phyloP scores from a whole-genome alignment of 1,139 yeast genomes.

The Yamadazyma friedrichii region DNA sequence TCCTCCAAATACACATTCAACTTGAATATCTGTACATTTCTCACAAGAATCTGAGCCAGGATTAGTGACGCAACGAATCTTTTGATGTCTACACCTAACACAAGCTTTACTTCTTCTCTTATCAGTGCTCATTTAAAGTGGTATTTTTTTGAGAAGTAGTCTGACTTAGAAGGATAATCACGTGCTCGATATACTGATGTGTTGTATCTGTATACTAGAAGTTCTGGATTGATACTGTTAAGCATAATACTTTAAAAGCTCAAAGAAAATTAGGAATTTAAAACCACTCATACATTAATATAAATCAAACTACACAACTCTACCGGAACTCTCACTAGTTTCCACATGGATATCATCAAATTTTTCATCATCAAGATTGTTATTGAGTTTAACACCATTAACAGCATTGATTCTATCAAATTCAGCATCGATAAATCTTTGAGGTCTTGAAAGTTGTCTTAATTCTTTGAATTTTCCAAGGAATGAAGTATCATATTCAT shows the following conservation, averaged over 20 bases:
- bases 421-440: conserved; percentile 17
- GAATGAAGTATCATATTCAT: conserved; percentile 16
- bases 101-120: conserved; percentile 7
- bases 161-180: too few species aligned
- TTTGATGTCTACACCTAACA: conserved; percentile 8
- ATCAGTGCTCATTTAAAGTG: neutral
- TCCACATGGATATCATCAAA: conserved; percentile 6
- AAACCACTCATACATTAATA: too few species aligned
- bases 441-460: conserved; percentile 17
- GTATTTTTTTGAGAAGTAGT: too few species aligned
- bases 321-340: neutral
- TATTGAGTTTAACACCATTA: neutral
- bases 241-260: too few species aligned
- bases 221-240: too few species aligned
- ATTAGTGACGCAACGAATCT: conserved; percentile 1
- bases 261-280: too few species aligned
- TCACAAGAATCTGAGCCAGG: neutral
- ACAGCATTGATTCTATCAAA: conserved; percentile 15
- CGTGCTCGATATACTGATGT: too few species aligned
- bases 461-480: conserved; percentile 15
- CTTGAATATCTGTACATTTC: neutral
- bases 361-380: conserved; percentile 6
- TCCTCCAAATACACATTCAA: conserved; percentile 3
- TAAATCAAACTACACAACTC: too few species aligned
- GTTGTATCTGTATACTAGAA: too few species aligned